Percentiles rank a stretch among this genome's conserved stretches.
Evolutionary conservation across 352 stramenopile genomes (phyloP).

Genomic region (Pythium phragmitis): DNA sequence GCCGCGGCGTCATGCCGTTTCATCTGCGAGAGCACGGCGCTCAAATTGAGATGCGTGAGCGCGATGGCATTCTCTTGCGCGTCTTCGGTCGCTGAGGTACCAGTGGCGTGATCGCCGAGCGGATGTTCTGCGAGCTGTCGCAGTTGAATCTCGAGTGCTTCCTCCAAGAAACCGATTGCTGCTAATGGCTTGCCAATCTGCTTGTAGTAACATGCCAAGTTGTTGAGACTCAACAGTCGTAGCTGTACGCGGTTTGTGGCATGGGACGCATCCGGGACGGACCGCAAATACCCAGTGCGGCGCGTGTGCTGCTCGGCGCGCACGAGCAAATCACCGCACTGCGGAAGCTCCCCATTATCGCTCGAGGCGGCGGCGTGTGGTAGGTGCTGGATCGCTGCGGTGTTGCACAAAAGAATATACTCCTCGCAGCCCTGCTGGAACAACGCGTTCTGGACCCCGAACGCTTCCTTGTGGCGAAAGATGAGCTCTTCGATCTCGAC

Average conservation of each 20-base stretch:
- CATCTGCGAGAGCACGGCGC: constrained; percentile 59
- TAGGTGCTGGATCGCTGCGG: constrained; percentile 49
- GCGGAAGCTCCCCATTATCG: constrained; percentile 24
- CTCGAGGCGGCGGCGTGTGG: constrained; percentile 8
- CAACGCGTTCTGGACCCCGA: constrained; percentile 33
- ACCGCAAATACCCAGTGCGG: constrained; percentile 39
- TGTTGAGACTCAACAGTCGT: constrained; percentile 60
- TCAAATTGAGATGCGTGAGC: constrained; percentile 62
- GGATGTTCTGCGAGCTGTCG: constrained; percentile 15
- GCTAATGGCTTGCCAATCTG: constrained; percentile 38
- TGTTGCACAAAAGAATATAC: constrained; percentile 63
- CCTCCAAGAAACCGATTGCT: constrained; percentile 47
- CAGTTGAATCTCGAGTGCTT: constrained; percentile 46
- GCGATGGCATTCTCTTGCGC: constrained; percentile 23
- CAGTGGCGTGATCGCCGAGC: background rate
- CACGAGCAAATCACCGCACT: constrained; percentile 17
- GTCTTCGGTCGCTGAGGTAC: background rate
- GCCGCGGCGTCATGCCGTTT: constrained; percentile 41
- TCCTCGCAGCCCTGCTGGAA: constrained; percentile 67
- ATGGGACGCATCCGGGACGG: constrained; percentile 24
- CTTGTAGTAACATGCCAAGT: constrained; percentile 61
- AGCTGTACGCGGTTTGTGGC: constrained; percentile 33
- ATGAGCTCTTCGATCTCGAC: constrained; percentile 41
- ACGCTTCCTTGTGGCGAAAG: constrained; percentile 49
- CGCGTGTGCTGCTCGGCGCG: constrained; percentile 59